Evolutionary conservation across 306 rosid genomes (phyloP), one percentile per base, ranked within the genome.

Genomic region (Cicer bijugum): DNA sequence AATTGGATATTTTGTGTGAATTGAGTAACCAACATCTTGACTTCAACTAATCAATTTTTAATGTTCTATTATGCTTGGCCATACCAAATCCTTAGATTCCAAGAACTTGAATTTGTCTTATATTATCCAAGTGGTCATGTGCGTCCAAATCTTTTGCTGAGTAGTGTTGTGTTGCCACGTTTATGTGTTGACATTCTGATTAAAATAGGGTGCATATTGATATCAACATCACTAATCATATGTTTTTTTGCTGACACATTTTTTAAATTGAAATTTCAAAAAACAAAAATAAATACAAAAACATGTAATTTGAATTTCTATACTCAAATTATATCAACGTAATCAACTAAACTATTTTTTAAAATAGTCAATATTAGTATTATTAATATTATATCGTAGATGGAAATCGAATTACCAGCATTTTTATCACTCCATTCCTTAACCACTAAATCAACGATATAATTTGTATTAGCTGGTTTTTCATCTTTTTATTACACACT

Each of bases 91-190:
- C 66, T 59, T 59, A 12, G 19, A 59, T 59, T 33, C 66, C 66
- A 59, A 59, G 11, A 59, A 35, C 66, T 59, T 59, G 65, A 59
- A 59, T 33, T 59, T 59, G 66, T 59, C 66, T 33, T 59, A 37
- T 59, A 12, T 33, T 59, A 37, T 59, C 66, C 66, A 59, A 59
- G 66, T 59, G 66, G 44, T 35, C 37, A 42, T 59, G 43, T 59
- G 43, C 19, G 16, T 59, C 42, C 65, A 33, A 58, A 56, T 20
- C 14, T 56, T 56, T 56, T 56, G 62, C 6, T 20, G 35, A 11
- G 62, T 20, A 23, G 63, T 57, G 39, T 11, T 57, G 63, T 57
- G 39, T 23, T 57, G 63, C 28, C 63, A 57, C 63, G 37, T 57
- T 23, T 10, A 57, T 33, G 11, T 57, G 16, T 33, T 23, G 20